Conservation (phyloP, 2,329 filamentous ascomycete genomes). For the Penicillium griseofulvum region DNA sequence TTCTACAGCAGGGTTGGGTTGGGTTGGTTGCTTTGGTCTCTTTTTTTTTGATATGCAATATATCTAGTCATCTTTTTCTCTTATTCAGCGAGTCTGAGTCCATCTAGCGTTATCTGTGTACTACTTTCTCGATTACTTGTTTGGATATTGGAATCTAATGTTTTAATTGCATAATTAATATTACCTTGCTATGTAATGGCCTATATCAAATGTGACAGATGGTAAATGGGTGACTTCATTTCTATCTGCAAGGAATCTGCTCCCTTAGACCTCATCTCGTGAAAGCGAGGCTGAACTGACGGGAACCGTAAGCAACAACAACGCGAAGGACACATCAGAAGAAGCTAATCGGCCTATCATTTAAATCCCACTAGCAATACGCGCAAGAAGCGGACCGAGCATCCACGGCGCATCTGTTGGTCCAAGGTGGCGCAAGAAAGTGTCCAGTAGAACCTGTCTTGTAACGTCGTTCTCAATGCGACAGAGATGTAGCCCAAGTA, state of each 20-base stretch:
- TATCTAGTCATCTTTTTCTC: not conserved
- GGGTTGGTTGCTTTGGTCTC: not conserved
- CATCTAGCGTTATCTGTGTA: not conserved
- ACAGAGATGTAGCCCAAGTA: not conserved
- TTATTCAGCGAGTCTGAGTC: conserved; percentile 2
- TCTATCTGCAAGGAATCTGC: not conserved
- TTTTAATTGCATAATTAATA: not conserved
- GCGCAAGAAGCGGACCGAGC: not conserved
- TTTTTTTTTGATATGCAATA: not conserved
- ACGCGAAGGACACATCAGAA: not conserved
- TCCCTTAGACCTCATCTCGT: not conserved
- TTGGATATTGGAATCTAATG: not conserved
- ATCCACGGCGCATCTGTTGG: not conserved
- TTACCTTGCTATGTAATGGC: too few species aligned
- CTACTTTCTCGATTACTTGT: not conserved
- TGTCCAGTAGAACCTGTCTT: not conserved
- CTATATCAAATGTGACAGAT: not conserved
- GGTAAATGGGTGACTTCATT: too few species aligned
- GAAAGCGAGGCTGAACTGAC: not conserved
- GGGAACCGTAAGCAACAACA: not conserved
- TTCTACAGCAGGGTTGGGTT: too few species aligned
- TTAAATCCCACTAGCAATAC: not conserved
- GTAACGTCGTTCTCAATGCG: not conserved
- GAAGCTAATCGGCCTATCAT: not conserved
- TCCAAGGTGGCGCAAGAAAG: not conserved